These are phyloP conservation scores for Macadamia integrifolia DNA, from an alignment of 164 flowering plant genomes.

Conservation along the genomic window DNA sequence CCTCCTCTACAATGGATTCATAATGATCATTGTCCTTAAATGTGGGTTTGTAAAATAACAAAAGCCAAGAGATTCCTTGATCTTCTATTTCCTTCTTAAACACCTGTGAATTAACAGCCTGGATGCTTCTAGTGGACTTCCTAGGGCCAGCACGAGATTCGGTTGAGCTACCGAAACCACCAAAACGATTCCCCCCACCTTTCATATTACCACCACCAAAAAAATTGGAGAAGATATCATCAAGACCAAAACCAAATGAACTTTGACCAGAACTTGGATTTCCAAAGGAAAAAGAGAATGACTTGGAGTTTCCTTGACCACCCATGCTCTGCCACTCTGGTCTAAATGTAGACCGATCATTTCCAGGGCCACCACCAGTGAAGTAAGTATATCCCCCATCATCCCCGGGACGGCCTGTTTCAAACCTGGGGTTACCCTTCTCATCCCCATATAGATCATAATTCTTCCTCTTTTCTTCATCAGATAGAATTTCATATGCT, in stretches of 20 bases:
- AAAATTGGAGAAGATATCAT: slow-evolving; percentile 65
- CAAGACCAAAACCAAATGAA: slow-evolving; percentile 52
- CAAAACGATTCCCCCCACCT: slow-evolving; percentile 32
- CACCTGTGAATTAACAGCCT: slow-evolving; percentile 38
- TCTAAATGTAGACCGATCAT: slow-evolving; percentile 38
- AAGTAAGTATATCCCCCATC: slow-evolving; percentile 56
- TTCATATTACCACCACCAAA: slow-evolving; percentile 36
- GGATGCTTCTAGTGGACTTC: slow-evolving; percentile 35
- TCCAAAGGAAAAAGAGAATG: slow-evolving; percentile 50
- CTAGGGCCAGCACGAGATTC: slow-evolving; percentile 30
- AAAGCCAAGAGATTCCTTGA: slow-evolving; percentile 73
- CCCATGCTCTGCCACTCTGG: slow-evolving; percentile 62
- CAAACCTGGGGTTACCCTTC: slow-evolving; percentile 65
- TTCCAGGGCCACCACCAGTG: slow-evolving; percentile 64
- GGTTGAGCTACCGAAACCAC: slow-evolving; percentile 44
- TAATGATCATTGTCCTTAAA: slow-evolving; percentile 22
- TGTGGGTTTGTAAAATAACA: slow-evolving; percentile 47
- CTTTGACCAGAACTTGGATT: slow-evolving; percentile 14
- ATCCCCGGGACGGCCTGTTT: slow-evolving; percentile 41
- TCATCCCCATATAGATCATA: slow-evolving; percentile 90
- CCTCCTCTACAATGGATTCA: slow-evolving; percentile 61
- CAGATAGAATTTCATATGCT: slow-evolving; percentile 87
- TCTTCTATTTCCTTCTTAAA: slow-evolving; percentile 60
- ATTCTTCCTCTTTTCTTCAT: slow-evolving; percentile 88
- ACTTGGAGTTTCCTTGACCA: slow-evolving; percentile 44